These are phyloP conservation scores for Rhododendron mucronatum DNA, from an alignment of 148 eudicot genomes.

Conservation along the genomic window DNA sequence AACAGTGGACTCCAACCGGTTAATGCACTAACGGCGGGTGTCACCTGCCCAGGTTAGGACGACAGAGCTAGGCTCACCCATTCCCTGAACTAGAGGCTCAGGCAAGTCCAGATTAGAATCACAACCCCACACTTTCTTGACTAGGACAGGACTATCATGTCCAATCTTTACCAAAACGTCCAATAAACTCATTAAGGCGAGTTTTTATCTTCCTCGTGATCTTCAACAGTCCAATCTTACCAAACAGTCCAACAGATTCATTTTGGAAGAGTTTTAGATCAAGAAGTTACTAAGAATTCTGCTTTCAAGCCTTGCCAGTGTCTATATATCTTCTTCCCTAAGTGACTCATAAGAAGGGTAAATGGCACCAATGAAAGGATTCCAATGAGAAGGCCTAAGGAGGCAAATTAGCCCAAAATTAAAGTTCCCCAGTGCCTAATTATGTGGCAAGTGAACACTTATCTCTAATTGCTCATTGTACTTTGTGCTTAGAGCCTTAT, in stretches of 20 bases:
- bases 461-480: neutral
- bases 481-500: too few species aligned
- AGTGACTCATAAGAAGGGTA: neutral
- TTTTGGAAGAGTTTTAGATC: neutral
- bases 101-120: too few species aligned
- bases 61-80: too few species aligned
- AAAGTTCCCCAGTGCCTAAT: neutral
- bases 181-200: neutral
- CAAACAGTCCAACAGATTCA: neutral
- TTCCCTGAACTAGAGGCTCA: too few species aligned
- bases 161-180: neutral
- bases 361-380: neutral
- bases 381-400: neutral
- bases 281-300: neutral
- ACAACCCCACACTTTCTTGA: neutral
- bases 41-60: too few species aligned
- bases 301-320: neutral
- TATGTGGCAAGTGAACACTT: neutral
- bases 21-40: too few species aligned
- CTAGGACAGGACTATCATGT: neutral
- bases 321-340: neutral
- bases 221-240: neutral
- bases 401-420: neutral
- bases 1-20: too few species aligned
- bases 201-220: neutral